Conservation (phyloP, 768 basidiomycete species). For the Leccinellum luteum region DNA sequence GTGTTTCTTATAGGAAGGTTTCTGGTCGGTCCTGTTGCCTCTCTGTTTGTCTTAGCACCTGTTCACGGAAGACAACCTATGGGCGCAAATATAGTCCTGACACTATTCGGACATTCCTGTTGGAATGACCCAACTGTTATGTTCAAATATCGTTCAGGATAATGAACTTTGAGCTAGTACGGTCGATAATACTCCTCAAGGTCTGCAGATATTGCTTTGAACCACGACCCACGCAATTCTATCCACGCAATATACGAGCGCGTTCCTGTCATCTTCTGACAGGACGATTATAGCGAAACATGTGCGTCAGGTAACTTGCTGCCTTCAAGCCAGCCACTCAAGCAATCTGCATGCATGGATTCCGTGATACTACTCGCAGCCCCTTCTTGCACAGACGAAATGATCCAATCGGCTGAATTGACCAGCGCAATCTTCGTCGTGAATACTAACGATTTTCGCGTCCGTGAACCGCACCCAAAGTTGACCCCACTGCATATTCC, state of each 20-base stretch:
- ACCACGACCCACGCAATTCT: too few relatives aligned
- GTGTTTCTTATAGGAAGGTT: too few relatives aligned
- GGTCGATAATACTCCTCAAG: neutral
- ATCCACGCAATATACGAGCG: neutral
- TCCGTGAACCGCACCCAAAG: neutral
- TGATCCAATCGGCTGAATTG: neutral
- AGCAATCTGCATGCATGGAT: neutral
- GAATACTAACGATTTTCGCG: too few relatives aligned
- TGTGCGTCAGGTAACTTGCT: neutral
- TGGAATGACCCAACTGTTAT: neutral
- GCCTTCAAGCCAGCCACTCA: neutral
- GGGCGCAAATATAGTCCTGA: neutral
- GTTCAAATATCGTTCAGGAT: neutral
- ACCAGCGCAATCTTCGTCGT: neutral
- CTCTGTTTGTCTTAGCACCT: too few relatives aligned
- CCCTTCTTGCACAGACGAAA: neutral
- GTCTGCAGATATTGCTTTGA: neutral
- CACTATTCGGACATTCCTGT: neutral
- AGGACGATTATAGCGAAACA: neutral
- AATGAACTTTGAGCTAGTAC: neutral
- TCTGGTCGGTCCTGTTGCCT: too few relatives aligned
- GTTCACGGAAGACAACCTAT: too few relatives aligned
- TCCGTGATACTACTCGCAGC: neutral
- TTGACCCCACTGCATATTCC: neutral
- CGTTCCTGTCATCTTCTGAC: too few relatives aligned